Conservation (phyloP, 345 rosid species). For the Physaria fendleri region DNA sequence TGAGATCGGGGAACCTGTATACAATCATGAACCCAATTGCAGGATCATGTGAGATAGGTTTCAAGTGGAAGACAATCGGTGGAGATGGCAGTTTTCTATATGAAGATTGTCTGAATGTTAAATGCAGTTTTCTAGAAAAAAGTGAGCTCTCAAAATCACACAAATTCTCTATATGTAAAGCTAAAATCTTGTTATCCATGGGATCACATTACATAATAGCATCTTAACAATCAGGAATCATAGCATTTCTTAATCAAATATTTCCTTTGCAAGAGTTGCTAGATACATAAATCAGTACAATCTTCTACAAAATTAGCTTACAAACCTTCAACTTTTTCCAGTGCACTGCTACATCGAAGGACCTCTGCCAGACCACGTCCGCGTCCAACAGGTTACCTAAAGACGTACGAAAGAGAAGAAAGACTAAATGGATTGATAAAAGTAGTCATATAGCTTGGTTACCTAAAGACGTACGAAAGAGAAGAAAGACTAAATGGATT, state of each 20-base stretch:
- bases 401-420: neutral
- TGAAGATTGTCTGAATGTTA: neutral
- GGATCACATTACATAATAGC: conserved; percentile 5
- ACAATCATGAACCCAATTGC: conserved; percentile 26
- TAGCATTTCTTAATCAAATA: conserved; percentile 1
- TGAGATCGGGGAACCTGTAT: conserved; percentile 22
- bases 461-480: conserved; percentile 38
- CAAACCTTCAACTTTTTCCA: conserved; percentile 9
- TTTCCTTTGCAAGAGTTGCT: conserved; percentile 20
- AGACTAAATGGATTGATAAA: neutral
- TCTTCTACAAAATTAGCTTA: conserved; percentile 11
- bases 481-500: neutral
- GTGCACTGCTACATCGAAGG: conserved; percentile 37
- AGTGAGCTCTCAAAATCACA: neutral
- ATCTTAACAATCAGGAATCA: conserved; percentile 1
- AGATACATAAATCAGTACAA: conserved; percentile 10
- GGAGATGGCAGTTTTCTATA: neutral
- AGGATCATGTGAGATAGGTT: conserved; percentile 15
- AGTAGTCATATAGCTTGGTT: conserved; percentile 5
- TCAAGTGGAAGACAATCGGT: neutral
- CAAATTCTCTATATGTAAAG: conserved; percentile 1
- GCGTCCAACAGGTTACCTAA: conserved; percentile 83
- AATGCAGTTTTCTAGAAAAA: conserved; percentile 1
- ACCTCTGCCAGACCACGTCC: conserved; percentile 82
- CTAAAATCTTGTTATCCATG: conserved; percentile 12